Base-by-base conservation (phyloP, 257 asterid species). In the Capsicum pubescens region DNA sequence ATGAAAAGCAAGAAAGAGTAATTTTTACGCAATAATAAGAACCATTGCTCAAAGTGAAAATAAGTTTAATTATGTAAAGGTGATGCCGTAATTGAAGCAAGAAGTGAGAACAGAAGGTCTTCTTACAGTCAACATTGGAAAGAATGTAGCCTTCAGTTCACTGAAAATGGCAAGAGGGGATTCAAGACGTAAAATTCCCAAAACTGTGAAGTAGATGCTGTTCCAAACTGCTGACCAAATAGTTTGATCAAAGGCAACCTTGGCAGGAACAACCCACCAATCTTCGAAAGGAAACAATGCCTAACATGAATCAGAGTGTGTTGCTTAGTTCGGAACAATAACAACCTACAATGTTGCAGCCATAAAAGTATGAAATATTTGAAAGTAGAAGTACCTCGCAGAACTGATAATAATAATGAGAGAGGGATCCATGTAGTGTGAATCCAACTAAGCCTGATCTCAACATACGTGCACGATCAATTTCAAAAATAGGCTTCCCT, bases 241-340 rank as follows among this genome's bases (percentile, higher is more conserved):
- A 48, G 98, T 93, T 87, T 93, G 98, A 88, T 95, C 98, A 77
- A 93, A 91, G 10, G 86, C 87, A 55, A 95, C 98, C 88, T 95
- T 95, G 8, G 83, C 94, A n/a, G 98, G 98, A 88, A 95, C 97
- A 83, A 95, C 98, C 97, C 98, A 95, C 98, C 98, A 95, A 84
- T 90, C 97, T 8, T 95, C 84, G 68, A 87, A 91, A 74, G 98
- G 98, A 85, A 95, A 92, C 68, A 95, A 90, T 82, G 94, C 95
- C 98, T 94, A 90, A 57, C 67, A 84, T 32, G n/a, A 59, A 14
- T 59, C 58, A 59, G 72, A 39, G 42, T 19, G 80, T 19, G 36
- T 48, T 72, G 42, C 59, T 48, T 72, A 72, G 80, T 46, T 36
- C 80, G 19, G 57, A 71, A 39, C 14, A 48, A 72, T 11, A 11